phyloP scores from a whole-genome alignment of 2,329 filamentous ascomycete genomes.

The Xylogone sp. region DNA sequence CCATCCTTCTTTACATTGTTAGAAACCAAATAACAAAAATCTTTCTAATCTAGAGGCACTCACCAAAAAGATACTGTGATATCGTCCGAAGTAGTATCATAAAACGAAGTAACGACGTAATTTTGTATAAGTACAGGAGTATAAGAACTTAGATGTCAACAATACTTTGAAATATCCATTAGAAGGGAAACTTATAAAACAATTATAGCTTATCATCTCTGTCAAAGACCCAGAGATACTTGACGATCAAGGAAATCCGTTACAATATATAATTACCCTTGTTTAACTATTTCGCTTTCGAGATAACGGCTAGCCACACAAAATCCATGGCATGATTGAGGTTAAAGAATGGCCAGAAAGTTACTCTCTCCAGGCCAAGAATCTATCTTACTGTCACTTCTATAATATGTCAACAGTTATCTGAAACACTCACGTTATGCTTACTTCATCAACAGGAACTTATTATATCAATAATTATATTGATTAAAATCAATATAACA shows the following conservation, averaged over 20 bases:
- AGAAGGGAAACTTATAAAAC: neutral
- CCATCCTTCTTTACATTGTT: neutral
- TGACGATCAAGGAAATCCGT: neutral
- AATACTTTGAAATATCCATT: neutral
- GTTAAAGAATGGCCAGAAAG: neutral
- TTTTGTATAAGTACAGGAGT: neutral
- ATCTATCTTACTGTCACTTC: neutral
- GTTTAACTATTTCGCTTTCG: neutral
- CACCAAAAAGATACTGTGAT: neutral
- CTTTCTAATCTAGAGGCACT: neutral
- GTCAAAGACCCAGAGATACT: neutral
- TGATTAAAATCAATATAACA: neutral
- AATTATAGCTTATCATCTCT: neutral
- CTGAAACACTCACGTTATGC: neutral
- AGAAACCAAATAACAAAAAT: neutral
- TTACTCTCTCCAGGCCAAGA: neutral
- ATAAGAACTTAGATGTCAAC: neutral
- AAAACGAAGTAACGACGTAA: neutral
- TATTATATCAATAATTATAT: slow-evolving; percentile 2
- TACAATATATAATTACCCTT: neutral
- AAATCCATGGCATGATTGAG: neutral
- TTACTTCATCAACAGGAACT: neutral
- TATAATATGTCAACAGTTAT: neutral
- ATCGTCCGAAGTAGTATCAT: neutral
- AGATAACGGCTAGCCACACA: neutral